Evolutionary conservation across 2,329 filamentous ascomycete genomes (phyloP).

Genomic region (Dactylonectria estremocensis): DNA sequence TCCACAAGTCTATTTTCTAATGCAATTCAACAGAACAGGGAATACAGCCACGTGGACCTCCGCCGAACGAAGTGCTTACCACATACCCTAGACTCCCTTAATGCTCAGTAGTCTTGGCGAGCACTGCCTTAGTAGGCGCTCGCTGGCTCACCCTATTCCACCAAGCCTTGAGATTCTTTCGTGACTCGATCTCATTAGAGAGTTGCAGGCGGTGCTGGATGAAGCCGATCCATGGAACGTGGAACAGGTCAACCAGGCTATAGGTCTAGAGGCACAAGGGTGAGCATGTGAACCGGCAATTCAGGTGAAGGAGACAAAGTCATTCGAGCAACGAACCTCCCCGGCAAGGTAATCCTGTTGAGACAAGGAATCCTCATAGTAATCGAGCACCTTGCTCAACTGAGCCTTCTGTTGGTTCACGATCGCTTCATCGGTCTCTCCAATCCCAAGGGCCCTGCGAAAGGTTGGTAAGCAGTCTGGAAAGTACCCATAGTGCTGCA

Average conservation of each 20-base stretch:
- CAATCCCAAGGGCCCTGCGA: constrained; percentile 1
- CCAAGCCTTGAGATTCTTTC: neutral
- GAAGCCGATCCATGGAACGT: constrained; percentile 10
- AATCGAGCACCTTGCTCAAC: neutral
- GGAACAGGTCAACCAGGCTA: constrained; percentile 15
- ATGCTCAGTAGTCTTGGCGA: neutral
- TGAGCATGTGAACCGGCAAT: neutral
- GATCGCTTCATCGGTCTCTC: neutral
- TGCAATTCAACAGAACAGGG: neutral
- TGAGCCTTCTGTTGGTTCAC: neutral
- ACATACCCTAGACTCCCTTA: neutral
- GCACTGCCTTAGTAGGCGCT: neutral
- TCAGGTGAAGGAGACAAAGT: neutral
- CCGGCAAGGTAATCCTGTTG: neutral
- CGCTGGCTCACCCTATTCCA: constrained; percentile 2
- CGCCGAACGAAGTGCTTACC: neutral
- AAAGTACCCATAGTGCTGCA: neutral
- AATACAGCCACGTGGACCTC: neutral
- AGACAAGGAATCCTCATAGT: neutral
- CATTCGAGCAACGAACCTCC: neutral
- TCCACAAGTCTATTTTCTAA: too few species aligned
- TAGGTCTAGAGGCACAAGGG: neutral
- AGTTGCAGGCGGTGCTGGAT: neutral
- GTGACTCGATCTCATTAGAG: neutral
- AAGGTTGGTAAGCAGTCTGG: neutral